Percentiles rank a stretch among this genome's conserved stretches.
These are phyloP conservation scores for Vaccinium corymbosum DNA, from an alignment of 148 eudicot genomes.

Conservation along the genomic window DNA sequence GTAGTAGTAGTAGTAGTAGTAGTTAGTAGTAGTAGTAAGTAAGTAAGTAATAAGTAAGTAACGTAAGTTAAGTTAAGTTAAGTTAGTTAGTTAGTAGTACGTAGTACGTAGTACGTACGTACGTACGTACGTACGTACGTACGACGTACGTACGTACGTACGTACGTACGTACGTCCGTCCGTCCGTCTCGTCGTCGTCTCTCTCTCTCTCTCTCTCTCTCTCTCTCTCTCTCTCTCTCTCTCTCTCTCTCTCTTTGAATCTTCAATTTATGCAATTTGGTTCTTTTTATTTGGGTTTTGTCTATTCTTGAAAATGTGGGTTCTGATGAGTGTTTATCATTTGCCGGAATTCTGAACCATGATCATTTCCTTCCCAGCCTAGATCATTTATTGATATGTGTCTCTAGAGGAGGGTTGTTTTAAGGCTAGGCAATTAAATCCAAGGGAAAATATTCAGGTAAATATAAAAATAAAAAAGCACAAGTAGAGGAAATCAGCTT, in stretches of 20 bases:
- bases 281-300: not conserved
- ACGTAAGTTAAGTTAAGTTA: no score
- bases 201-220: not conserved
- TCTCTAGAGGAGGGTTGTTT: not conserved
- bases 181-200: no score
- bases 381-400: not conserved
- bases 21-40: no score
- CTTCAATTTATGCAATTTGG: not conserved
- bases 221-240: no score
- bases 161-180: no score
- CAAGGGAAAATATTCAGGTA: not conserved
- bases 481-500: not conserved
- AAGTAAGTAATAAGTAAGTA: no score
- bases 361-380: not conserved
- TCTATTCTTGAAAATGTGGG: not conserved
- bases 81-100: no score
- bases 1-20: no score
- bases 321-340: not conserved
- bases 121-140: no score
- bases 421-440: not conserved
- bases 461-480: not conserved
- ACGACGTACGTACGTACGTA: no score
- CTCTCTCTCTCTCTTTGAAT: not conserved
- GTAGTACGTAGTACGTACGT: no score
- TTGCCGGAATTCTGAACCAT: not conserved